Conservation (phyloP, 2,329 filamentous ascomycete genomes). For the Aureobasidium sp. region DNA sequence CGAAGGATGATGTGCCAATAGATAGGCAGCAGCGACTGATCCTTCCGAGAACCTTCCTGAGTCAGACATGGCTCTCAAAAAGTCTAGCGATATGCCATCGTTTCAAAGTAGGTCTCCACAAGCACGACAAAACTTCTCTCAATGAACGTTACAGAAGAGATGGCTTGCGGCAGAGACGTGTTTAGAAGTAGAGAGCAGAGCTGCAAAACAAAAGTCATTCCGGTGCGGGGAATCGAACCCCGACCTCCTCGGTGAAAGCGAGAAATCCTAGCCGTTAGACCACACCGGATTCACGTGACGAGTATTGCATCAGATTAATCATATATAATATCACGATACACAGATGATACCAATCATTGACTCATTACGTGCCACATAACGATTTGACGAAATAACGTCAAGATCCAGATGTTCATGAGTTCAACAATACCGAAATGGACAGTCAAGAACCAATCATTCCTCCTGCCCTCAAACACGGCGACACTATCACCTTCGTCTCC, state of each 20-base stretch:
- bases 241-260: slow-evolving; percentile 20
- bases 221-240: slow-evolving; percentile 21
- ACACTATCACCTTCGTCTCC: slow-evolving; percentile 27
- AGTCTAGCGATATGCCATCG: no score
- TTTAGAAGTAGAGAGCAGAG: not conserved
- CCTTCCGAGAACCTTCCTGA: not conserved
- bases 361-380: not conserved
- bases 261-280: slow-evolving; percentile 20
- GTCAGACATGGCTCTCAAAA: not conserved
- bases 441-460: not conserved
- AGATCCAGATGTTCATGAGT: not conserved
- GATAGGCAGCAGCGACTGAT: not conserved
- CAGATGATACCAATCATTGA: not conserved
- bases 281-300: slow-evolving; percentile 12
- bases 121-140: no score
- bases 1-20: not conserved
- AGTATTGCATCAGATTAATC: not conserved
- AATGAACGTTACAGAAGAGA: no score
- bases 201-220: slow-evolving; percentile 3
- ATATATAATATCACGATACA: no score
- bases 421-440: not conserved
- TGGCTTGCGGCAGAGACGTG: no score
- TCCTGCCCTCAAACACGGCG: slow-evolving; percentile 15
- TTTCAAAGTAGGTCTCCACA: not conserved
- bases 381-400: not conserved